Conservation (phyloP, 1,139 yeast genomes). For the Neolecta irregularis region DNA sequence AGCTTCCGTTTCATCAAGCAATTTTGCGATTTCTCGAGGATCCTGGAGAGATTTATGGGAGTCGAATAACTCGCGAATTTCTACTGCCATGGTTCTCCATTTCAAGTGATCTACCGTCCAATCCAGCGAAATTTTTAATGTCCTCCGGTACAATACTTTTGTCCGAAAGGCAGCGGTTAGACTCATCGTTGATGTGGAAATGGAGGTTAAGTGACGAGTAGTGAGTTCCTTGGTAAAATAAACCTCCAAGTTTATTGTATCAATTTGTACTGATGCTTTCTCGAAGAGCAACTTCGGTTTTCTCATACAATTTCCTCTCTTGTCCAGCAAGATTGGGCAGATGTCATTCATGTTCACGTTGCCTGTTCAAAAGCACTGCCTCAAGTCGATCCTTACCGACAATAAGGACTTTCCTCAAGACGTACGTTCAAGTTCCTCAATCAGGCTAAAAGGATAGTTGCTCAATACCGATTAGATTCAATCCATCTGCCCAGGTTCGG, state of each 20-base stretch:
- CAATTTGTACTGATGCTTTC: not conserved
- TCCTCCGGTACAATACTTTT: slow-evolving; percentile 13
- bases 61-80: slow-evolving; percentile 15
- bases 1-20: slow-evolving; percentile 10
- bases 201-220: not conserved
- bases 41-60: slow-evolving; percentile 14
- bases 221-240: not conserved
- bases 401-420: too few species aligned
- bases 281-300: not conserved
- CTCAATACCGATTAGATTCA: not conserved
- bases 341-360: slow-evolving; percentile 1
- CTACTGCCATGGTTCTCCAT: slow-evolving; percentile 15
- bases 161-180: slow-evolving; percentile 13
- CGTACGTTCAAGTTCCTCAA: not conserved
- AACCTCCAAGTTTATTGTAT: not conserved
- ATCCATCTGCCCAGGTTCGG: not conserved
- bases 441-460: not conserved
- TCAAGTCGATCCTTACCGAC: too few species aligned
- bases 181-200: not conserved
- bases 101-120: slow-evolving; percentile 16
- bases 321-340: not conserved
- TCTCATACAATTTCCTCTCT: not conserved
- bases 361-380: slow-evolving; percentile 2
- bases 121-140: slow-evolving; percentile 14
- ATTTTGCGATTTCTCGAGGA: slow-evolving; percentile 10